phyloP scores from a whole-genome alignment of 768 basidiomycete species.

The Tylopilus plumbeoviolaceoides region DNA sequence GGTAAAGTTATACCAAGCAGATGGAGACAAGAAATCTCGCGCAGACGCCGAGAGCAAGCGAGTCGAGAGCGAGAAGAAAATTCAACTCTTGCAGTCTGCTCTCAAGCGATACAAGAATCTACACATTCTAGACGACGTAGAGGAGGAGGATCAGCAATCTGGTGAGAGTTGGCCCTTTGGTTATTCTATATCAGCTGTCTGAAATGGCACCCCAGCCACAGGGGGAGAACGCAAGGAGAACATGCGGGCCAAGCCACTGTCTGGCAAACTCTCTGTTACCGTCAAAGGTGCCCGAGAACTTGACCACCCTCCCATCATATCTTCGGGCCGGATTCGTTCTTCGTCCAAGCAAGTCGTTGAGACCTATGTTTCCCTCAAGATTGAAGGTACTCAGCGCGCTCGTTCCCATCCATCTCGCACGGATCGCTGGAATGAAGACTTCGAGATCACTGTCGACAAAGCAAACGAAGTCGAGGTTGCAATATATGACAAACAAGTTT shows the following conservation, averaged over 20 bases:
- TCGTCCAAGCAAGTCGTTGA: slow-evolving; percentile 76
- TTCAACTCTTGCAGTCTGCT: slow-evolving; percentile 85
- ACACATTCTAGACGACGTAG: slow-evolving; percentile 86
- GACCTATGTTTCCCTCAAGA: slow-evolving; percentile 90
- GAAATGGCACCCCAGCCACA: slow-evolving; percentile 39
- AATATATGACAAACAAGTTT: slow-evolving; percentile 87
- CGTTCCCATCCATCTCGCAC: slow-evolving; percentile 90
- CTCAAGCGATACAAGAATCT: slow-evolving; percentile 96
- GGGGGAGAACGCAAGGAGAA: slow-evolving; percentile 91
- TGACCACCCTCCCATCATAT: slow-evolving; percentile 81
- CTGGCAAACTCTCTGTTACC: slow-evolving; percentile 87
- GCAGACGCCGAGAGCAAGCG: slow-evolving; percentile 92
- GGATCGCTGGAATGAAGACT: slow-evolving; percentile 97
- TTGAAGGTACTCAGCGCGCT: slow-evolving; percentile 92
- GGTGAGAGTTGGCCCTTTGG: slow-evolving; percentile 36
- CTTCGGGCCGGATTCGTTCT: slow-evolving; percentile 60
- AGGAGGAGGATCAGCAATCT: slow-evolving; percentile 74
- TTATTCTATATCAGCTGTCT: slow-evolving; percentile 15
- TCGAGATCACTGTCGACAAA: slow-evolving; percentile 95
- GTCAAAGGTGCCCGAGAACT: slow-evolving; percentile 90
- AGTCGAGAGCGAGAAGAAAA: slow-evolving; percentile 94
- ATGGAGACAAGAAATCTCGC: slow-evolving; percentile 95
- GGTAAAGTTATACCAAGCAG: slow-evolving; percentile 92
- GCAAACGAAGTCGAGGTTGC: slow-evolving; percentile 98
- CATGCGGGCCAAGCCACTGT: slow-evolving; percentile 87